Conservation (phyloP, 805 yeast species). For the Suhomyces sp. region DNA sequence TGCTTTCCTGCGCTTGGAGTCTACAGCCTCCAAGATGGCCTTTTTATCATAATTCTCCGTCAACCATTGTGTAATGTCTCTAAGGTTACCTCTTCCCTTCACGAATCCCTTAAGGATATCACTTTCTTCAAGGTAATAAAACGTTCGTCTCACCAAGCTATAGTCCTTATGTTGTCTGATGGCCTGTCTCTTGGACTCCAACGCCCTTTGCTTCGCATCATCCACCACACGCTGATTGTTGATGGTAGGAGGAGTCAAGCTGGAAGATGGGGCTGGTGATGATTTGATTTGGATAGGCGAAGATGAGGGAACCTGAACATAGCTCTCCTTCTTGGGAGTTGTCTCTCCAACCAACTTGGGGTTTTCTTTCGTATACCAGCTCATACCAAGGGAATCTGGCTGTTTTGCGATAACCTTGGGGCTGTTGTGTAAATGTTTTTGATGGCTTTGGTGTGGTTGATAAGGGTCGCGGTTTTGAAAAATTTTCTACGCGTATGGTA, state of each 20-base stretch:
- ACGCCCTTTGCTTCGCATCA: slow-evolving; percentile 16
- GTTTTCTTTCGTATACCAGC: slow-evolving; percentile 23
- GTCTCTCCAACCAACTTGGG: slow-evolving; percentile 12
- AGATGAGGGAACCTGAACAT: slow-evolving; percentile 42
- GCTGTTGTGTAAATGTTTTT: too few relatives aligned
- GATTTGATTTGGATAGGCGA: slow-evolving; percentile 36
- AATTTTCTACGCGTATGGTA: too few relatives aligned
- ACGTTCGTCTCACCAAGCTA: slow-evolving; percentile 35
- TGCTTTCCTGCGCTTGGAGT: slow-evolving; percentile 15
- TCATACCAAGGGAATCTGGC: too few relatives aligned
- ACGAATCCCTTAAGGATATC: slow-evolving; percentile 43
- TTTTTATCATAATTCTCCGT: slow-evolving; percentile 32
- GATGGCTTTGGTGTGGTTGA: too few relatives aligned
- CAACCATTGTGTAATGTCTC: slow-evolving; percentile 40
- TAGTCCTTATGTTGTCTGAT: slow-evolving; percentile 40
- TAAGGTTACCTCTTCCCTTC: slow-evolving; percentile 42
- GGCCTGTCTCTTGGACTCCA: slow-evolving; percentile 37
- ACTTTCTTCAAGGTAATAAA: slow-evolving; percentile 39
- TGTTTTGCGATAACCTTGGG: too few relatives aligned
- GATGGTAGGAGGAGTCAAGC: slow-evolving; percentile 4
- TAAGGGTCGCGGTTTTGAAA: too few relatives aligned
- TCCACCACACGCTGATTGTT: slow-evolving; percentile 6
- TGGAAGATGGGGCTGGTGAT: slow-evolving; percentile 21
- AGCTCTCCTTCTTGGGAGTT: slow-evolving; percentile 20
- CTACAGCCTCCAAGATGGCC: slow-evolving; percentile 21